phyloP scores from a whole-genome alignment of 1,284 basidiomycete species.

The Microbotryomycetes sp. region DNA sequence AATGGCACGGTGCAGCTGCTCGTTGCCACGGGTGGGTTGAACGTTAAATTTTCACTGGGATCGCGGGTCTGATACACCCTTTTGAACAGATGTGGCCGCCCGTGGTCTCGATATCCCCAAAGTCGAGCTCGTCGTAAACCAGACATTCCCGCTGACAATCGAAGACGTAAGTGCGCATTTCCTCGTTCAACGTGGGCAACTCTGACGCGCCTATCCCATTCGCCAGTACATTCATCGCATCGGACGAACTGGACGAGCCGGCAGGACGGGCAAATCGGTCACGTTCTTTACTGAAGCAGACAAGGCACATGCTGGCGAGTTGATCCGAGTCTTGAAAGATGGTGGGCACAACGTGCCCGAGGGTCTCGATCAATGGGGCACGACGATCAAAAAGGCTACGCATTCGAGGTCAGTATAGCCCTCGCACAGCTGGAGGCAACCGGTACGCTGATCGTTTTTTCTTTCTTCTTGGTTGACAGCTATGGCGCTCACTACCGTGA shows the following conservation, averaged over 20 bases:
- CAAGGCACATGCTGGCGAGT: constrained; percentile 65
- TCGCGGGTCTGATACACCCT: neutral
- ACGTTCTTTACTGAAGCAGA: constrained; percentile 74
- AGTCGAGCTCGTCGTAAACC: constrained; percentile 72
- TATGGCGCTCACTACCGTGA: constrained; percentile 70
- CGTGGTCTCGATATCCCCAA: constrained; percentile 95
- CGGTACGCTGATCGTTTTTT: neutral
- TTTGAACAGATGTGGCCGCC: constrained; percentile 73
- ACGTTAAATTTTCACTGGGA: neutral
- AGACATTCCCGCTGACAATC: constrained; percentile 93
- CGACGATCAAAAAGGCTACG: constrained; percentile 94
- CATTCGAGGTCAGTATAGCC: constrained; percentile 64
- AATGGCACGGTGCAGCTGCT: constrained; percentile 71
- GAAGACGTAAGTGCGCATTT: constrained; percentile 48
- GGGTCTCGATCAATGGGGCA: constrained; percentile 80
- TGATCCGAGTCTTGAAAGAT: constrained; percentile 84
- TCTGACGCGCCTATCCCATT: neutral
- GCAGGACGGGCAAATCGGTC: constrained; percentile 81
- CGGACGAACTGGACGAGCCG: constrained; percentile 89
- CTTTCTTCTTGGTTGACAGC: constrained; percentile 15
- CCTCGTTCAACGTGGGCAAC: neutral
- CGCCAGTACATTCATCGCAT: constrained; percentile 90
- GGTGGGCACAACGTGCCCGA: constrained; percentile 66
- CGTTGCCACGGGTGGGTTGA: constrained; percentile 62
- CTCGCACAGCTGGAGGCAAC: neutral